Evolutionary conservation across 495 filamentous ascomycete genomes (phyloP).

Genomic region (Saxispiralis lemnorum): DNA sequence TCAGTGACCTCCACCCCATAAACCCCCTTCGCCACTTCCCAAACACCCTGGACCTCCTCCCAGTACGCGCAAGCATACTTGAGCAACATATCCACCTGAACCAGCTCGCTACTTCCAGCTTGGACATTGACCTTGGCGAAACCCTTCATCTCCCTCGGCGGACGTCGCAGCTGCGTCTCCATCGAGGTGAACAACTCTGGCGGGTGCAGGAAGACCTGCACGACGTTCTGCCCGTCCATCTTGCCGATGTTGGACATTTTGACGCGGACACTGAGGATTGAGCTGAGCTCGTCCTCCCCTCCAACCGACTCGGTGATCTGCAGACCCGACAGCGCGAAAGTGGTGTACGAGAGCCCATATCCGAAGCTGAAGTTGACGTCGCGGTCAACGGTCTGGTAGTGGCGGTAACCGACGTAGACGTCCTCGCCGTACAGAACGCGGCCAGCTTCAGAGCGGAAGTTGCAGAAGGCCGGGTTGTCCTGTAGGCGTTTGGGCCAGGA

Average conservation of each 20-base stretch:
- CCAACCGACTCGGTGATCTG: constrained; percentile 15
- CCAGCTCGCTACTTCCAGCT: constrained; percentile 40
- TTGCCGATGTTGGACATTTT: constrained; percentile 39
- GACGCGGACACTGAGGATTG: constrained; percentile 34
- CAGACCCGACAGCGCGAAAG: constrained; percentile 37
- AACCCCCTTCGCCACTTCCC: constrained; percentile 61
- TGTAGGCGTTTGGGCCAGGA: constrained; percentile 48
- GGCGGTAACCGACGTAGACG: constrained; percentile 67
- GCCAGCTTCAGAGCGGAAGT: constrained; percentile 62
- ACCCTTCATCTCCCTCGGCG: constrained; percentile 47
- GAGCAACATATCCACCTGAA: constrained; percentile 42
- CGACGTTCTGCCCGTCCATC: constrained; percentile 44
- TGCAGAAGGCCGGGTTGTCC: constrained; percentile 60
- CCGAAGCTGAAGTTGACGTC: constrained; percentile 62
- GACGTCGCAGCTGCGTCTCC: constrained; percentile 40
- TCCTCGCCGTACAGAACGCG: constrained; percentile 64
- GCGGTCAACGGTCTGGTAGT: constrained; percentile 56
- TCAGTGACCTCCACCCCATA: constrained; percentile 45
- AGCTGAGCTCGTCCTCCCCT: constrained; percentile 17
- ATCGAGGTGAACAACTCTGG: constrained; percentile 16
- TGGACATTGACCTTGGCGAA: constrained; percentile 48
- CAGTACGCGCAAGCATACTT: constrained; percentile 66
- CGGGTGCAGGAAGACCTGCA: constrained; percentile 47
- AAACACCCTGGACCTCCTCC: constrained; percentile 49
- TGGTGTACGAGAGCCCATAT: constrained; percentile 56